phyloP scores from a whole-genome alignment of 805 yeast genomes.

The Saturnispora sekii region DNA sequence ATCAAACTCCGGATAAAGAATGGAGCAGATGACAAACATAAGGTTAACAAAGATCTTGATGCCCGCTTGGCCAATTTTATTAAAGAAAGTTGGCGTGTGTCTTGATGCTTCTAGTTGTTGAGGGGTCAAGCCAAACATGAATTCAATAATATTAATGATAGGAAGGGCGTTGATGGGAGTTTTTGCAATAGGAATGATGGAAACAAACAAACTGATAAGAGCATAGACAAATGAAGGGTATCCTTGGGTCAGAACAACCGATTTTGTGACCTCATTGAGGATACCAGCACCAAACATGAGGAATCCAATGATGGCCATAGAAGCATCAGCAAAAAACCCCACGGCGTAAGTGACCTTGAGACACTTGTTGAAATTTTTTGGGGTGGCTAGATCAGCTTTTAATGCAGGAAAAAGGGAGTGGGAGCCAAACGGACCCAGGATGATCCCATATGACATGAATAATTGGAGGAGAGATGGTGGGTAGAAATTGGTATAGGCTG shows the following conservation, averaged over 20 bases:
- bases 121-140: constrained; percentile 23
- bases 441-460: constrained; percentile 48
- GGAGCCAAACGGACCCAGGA: constrained; percentile 77
- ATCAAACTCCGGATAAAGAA: constrained; percentile 76
- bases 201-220: constrained; percentile 56
- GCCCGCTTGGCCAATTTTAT: constrained; percentile 10
- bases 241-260: constrained; percentile 53
- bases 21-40: constrained; percentile 54
- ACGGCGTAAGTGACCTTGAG: constrained; percentile 46
- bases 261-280: constrained; percentile 69
- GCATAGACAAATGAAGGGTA: constrained; percentile 55
- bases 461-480: constrained; percentile 31
- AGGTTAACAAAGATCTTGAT: constrained; percentile 48
- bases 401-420: constrained; percentile 77
- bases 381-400: constrained; percentile 67
- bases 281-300: constrained; percentile 72
- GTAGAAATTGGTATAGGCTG: constrained; percentile 35
- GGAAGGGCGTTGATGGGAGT: constrained; percentile 84
- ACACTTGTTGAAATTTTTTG: constrained; percentile 45
- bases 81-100: constrained; percentile 10
- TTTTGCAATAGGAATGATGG: constrained; percentile 76
- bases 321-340: constrained; percentile 48
- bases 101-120: constrained; percentile 18
- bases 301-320: constrained; percentile 58
- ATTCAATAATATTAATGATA: constrained; percentile 67